phyloP scores from a whole-genome alignment of 2,329 filamentous ascomycete genomes.

The Penicillium psychrosexuale region DNA sequence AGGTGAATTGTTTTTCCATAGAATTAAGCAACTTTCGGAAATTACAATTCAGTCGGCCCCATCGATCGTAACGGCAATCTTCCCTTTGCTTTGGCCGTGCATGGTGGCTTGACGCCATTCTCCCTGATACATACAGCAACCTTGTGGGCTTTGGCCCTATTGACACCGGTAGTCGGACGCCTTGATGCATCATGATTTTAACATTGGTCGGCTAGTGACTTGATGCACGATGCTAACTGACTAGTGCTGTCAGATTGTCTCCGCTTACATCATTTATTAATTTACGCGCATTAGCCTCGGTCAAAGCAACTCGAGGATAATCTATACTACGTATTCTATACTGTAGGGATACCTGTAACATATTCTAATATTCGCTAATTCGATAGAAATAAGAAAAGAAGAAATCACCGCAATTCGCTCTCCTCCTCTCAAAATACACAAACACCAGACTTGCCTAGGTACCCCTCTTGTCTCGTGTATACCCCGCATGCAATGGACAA shows the following conservation, averaged over 20 bases:
- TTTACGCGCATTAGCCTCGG: neutral
- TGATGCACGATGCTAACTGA: neutral
- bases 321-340: no score
- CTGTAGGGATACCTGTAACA: neutral
- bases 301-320: constrained; percentile 5
- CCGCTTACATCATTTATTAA: constrained; percentile 3
- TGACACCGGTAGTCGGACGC: constrained; percentile 11
- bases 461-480: neutral
- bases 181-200: constrained; percentile 10
- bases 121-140: constrained; percentile 11
- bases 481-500: constrained; percentile 4
- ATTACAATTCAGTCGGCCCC: neutral
- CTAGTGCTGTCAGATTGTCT: constrained; percentile 13
- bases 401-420: neutral
- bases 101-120: constrained; percentile 19
- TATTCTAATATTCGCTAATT: neutral
- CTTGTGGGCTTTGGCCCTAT: constrained; percentile 17
- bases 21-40: neutral
- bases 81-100: constrained; percentile 8
- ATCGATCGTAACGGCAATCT: constrained; percentile 4
- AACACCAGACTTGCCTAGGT: neutral
- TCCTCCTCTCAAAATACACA: neutral
- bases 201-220: constrained; percentile 11
- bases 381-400: neutral
- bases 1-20: neutral